Evolutionary conservation across 768 basidiomycete genomes (phyloP).

Genomic region (Fomitopsis pulvina): DNA sequence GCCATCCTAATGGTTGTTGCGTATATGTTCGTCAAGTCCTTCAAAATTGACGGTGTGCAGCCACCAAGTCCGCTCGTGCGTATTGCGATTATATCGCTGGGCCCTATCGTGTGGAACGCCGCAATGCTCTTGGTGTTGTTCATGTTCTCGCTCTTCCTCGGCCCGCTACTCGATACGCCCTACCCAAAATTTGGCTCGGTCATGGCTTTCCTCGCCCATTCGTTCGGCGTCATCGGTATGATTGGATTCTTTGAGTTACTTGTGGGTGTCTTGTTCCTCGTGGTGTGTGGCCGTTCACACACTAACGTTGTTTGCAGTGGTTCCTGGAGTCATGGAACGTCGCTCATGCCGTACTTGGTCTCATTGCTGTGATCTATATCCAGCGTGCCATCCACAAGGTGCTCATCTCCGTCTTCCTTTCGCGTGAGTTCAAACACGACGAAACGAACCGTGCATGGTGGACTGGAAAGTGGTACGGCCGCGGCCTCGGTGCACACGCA

Average conservation of each 20-base stretch:
- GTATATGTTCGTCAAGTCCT: conserved; percentile 90
- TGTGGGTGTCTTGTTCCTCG: conserved; percentile 49
- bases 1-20: conserved; percentile 82
- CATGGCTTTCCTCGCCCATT: conserved; percentile 88
- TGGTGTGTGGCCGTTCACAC: neutral
- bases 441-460: conserved; percentile 99
- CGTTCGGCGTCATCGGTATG: conserved; percentile 77
- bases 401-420: conserved; percentile 88
- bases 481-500: conserved; percentile 82
- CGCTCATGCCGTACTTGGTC: conserved; percentile 88
- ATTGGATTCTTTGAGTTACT: conserved; percentile 95
- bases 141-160: conserved; percentile 86
- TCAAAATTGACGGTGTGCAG: conserved; percentile 59
- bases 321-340: conserved; percentile 90
- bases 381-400: conserved; percentile 93
- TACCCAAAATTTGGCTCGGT: conserved; percentile 88
- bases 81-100: conserved; percentile 87
- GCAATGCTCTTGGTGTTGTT: conserved; percentile 83
- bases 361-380: conserved; percentile 86
- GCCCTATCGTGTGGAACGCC: conserved; percentile 95
- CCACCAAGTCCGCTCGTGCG: conserved; percentile 85
- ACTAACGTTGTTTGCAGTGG: conserved; percentile 51
- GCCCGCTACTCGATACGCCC: conserved; percentile 79
- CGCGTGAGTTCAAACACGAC: conserved; percentile 98
- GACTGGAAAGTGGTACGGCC: conserved; percentile 97